Evolutionary conservation across 805 yeast species (phyloP).

Genomic region (Huiozyma naganishii): DNA sequence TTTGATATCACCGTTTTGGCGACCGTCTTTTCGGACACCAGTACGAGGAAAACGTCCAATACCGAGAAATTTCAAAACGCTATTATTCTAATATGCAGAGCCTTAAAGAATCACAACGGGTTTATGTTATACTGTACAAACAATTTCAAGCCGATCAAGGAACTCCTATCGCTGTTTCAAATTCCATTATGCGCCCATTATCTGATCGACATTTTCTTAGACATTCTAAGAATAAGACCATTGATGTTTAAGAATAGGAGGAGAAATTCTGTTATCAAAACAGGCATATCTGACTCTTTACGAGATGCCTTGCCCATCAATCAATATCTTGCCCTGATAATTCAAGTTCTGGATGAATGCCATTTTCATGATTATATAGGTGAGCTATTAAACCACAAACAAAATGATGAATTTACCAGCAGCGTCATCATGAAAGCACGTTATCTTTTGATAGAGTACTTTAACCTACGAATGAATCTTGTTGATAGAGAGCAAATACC

Average conservation of each 20-base stretch:
- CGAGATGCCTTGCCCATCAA: conserved; percentile 37
- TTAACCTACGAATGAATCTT: conserved; percentile 40
- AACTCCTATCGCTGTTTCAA: conserved; percentile 55
- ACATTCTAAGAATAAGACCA: conserved; percentile 49
- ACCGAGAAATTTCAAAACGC: conserved; percentile 48
- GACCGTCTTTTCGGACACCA: conserved; percentile 61
- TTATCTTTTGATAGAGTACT: conserved; percentile 51
- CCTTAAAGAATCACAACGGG: conserved; percentile 72
- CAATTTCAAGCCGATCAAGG: conserved; percentile 43
- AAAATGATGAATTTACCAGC: conserved; percentile 23
- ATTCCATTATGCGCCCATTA: conserved; percentile 46
- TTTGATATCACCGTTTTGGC: conserved; percentile 52
- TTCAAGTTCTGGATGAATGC: conserved; percentile 44
- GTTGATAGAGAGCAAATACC: conserved; percentile 25
- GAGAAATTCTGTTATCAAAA: conserved; percentile 8
- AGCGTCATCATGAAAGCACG: conserved; percentile 47
- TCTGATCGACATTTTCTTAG: conserved; percentile 61
- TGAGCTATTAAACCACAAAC: conserved; percentile 6
- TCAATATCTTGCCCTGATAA: conserved; percentile 57
- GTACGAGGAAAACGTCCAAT: conserved; percentile 36
- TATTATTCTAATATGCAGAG: conserved; percentile 45
- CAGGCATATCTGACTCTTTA: conserved; percentile 27
- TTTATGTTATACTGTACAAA: conserved; percentile 50
- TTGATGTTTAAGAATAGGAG: conserved; percentile 34
- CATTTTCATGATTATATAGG: conserved; percentile 42